Percentiles rank a stretch among this genome's conserved stretches.
Evolutionary conservation across 805 yeast genomes (phyloP).

Genomic region (Ogataea philodendri): DNA sequence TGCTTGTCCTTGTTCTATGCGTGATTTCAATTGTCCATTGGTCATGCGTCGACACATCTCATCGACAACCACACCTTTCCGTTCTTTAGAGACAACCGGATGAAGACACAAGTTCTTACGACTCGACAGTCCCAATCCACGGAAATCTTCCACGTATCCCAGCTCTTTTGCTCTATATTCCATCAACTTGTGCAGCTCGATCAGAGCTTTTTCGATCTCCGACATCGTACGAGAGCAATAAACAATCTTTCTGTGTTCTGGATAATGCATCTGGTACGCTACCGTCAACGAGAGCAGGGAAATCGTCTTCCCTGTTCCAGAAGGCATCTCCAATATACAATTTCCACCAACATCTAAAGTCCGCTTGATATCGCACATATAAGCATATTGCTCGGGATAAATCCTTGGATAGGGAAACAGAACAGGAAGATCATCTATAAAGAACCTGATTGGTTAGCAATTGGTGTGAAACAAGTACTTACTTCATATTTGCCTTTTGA

Average conservation of each 20-base stretch:
- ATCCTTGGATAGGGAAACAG: conserved; percentile 94
- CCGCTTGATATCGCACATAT: conserved; percentile 93
- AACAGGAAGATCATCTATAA: conserved; percentile 92
- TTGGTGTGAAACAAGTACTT: not conserved
- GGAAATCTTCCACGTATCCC: conserved; percentile 84
- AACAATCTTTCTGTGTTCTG: conserved; percentile 89
- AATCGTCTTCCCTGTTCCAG: conserved; percentile 98
- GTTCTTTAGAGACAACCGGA: conserved; percentile 81
- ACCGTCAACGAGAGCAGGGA: conserved; percentile 87
- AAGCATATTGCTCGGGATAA: conserved; percentile 97
- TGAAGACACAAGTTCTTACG: conserved; percentile 93
- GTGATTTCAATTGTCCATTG: conserved; percentile 78
- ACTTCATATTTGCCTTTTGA: too few relatives aligned
- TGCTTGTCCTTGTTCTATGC: conserved; percentile 57
- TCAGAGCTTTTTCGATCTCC: conserved; percentile 94
- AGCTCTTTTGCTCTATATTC: conserved; percentile 77
- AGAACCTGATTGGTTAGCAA: conserved; percentile 55
- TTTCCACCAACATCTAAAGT: conserved; percentile 96
- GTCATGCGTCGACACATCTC: conserved; percentile 95
- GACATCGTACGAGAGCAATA: conserved; percentile 99
- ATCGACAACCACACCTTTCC: conserved; percentile 90
- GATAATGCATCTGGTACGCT: conserved; percentile 91
- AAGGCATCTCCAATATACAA: conserved; percentile 97
- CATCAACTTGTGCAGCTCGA: conserved; percentile 87
- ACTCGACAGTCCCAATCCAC: conserved; percentile 91